Percentiles rank a stretch among this genome's conserved stretches.
Conservation (phyloP, 2,329 filamentous ascomycete genomes). For the Venturia oleaginea region DNA sequence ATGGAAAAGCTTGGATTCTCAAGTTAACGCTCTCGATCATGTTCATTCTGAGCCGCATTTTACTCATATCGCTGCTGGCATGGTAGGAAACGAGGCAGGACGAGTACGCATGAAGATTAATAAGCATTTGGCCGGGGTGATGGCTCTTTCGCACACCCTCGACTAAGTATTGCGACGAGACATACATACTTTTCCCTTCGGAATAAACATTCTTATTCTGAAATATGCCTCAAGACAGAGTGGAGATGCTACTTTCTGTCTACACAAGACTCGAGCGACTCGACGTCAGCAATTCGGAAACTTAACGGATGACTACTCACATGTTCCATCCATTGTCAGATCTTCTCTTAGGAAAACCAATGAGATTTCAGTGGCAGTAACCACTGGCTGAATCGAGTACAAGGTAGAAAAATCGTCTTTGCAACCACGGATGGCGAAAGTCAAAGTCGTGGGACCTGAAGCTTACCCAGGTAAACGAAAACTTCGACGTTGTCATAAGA, state of each 20-base stretch:
- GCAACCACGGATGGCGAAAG: background rate
- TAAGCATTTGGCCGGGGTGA: background rate
- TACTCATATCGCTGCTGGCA: background rate
- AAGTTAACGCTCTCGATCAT: background rate
- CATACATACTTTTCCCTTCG: no score
- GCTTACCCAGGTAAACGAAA: background rate
- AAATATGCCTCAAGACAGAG: no score
- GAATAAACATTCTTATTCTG: no score
- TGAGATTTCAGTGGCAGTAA: no score
- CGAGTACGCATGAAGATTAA: background rate
- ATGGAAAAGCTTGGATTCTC: background rate
- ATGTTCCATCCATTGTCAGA: no score
- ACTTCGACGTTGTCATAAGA: background rate
- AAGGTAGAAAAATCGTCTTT: background rate
- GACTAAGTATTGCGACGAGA: no score
- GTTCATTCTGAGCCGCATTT: background rate
- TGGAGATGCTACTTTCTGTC: no score
- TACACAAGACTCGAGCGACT: no score
- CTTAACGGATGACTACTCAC: no score
- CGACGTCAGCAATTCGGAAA: no score
- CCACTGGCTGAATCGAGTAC: background rate
- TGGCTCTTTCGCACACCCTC: no score
- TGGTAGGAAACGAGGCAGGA: background rate
- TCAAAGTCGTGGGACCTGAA: background rate
- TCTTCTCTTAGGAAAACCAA: no score